Base-by-base conservation (phyloP, 1,139 yeast species). In the Saccharomyces hybrid region DNA sequence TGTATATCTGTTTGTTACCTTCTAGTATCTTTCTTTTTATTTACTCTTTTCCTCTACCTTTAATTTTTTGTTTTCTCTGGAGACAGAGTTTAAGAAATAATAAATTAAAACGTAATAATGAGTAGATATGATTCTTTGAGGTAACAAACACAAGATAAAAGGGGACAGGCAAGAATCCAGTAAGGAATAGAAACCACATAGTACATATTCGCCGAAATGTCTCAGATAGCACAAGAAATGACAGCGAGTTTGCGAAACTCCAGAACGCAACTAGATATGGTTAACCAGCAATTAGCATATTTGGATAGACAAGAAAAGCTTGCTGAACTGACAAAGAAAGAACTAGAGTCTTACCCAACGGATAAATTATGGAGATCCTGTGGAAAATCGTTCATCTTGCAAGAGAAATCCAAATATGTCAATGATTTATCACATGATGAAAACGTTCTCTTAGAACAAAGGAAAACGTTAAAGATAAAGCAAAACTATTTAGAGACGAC, bases 331-430 rank as follows among this genome's bases (percentile, higher is more conserved):
- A 84, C 95, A 9, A 73, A 77, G 32, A 64, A 75, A 47, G 84
- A 84, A 60, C 73, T 88, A 56, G 74, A 74, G 48, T 76, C 81
- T 52, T 69, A 70, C 26, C 66, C 66, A 9, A 65, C 63, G 5
- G 69, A 81, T 23, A 67, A 69, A 2, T 91, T 90, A 4, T 90
- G 96, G 95, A 83, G 88, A 66, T 89, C 96, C 2, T 80, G 88
- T 32, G 97, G 97, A 26, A 86, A 86, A 71, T 81, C 89, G 59
- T 86, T 85, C 66, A 72, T 86, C 8, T 50, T 64, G 47, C 71
- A 70, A 44, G 70, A 68, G 49, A 71, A 72, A 34, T 73, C 78
- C 27, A 75, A 74, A 2, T 87, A 88, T 68, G 69, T 79, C 53
- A 65, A 70, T 14, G 77, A 77, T 50, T 71, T 88, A 47, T 67